phyloP scores from a whole-genome alignment of 1,284 basidiomycete species.

The Fomitopsis schrenkii region DNA sequence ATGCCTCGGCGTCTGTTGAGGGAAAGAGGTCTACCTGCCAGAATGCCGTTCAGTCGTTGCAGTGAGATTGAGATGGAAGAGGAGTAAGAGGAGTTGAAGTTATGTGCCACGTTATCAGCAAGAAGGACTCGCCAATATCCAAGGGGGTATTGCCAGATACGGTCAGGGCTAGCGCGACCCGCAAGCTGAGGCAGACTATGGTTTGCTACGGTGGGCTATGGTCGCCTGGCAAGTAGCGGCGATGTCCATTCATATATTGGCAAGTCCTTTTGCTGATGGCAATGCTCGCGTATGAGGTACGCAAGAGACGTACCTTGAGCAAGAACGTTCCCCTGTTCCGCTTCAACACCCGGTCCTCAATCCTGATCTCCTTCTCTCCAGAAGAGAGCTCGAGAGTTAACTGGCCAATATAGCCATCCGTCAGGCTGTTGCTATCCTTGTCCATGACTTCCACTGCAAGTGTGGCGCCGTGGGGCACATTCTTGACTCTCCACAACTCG shows the following conservation, averaged over 20 bases:
- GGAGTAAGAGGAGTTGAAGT: no score
- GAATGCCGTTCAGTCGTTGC: background rate
- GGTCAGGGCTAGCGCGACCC: no score
- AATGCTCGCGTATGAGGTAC: background rate
- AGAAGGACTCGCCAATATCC: no score
- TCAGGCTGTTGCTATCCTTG: conserved; percentile 56
- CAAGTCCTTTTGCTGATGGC: no score
- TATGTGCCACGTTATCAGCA: no score
- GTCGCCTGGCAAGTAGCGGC: no score
- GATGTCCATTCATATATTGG: no score
- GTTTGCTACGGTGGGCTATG: no score
- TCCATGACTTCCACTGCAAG: conserved; percentile 57
- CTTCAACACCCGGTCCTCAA: conserved; percentile 47
- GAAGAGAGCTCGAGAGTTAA: conserved; percentile 48
- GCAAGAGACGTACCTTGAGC: conserved; percentile 49
- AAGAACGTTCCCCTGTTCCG: conserved; percentile 58
- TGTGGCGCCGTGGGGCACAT: conserved; percentile 59
- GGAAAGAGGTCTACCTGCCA: conserved; percentile 39
- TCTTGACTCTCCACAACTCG: conserved; percentile 66
- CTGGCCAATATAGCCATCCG: conserved; percentile 65
- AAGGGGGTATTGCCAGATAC: no score
- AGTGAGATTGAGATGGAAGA: background rate
- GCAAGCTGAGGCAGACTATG: no score
- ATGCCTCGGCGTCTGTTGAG: conserved; percentile 32
- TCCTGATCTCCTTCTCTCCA: conserved; percentile 59